Evolutionary conservation across 2,329 filamentous ascomycete species (phyloP), one percentile per base, ranked within the genome.

Genomic region (Fonsecaea monophora): DNA sequence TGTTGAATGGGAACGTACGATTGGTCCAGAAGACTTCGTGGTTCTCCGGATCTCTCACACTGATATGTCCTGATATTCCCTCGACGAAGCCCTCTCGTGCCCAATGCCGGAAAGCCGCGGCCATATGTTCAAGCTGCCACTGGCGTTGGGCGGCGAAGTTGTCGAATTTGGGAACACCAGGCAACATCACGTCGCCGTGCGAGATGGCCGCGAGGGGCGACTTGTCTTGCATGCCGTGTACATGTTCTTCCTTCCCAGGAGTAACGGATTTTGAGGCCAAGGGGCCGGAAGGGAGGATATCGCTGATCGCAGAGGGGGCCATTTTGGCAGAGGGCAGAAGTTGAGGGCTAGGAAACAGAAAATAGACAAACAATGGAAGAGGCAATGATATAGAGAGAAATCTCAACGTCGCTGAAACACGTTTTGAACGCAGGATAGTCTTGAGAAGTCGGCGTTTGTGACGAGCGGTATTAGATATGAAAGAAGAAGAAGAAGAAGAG

Each of bases 61-160:
- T 85, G 70, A 92, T 91, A 76, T 91, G 89, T 0, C 89, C 89
- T 34, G 83, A 82, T 81, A 90, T 89, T 62, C 89, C 89, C 77
- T 91, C 89, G 0, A 86, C 87, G 77, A 87, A 90, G 58, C 86
- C 87, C 72, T 86, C 84, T 55, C 88, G 84, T 1, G 87, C 82
- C 75, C 90, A 91, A 74, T 90, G 84, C 34, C 89, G 86, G 77
- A 92, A 92, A 3, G 87, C 88, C 3, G 85, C 84, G 3, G 88
- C 87, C 83, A 90, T 90, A 77, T 91, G 88, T 34, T 86, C 80
- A 9, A 89, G 80, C 65, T 87, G 86, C 81, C 89, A 90, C 73
- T 82, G 82, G 21, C 90, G 86, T 65, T 91, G 83, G 55, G 84
- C 82, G 42, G 82, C 81, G 66, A 82, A 82, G 30, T 82, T 76